Evolutionary conservation across 2,329 filamentous ascomycete species (phyloP), one percentile per base, ranked within the genome.

Genomic region (Nigrospora sphaerica): DNA sequence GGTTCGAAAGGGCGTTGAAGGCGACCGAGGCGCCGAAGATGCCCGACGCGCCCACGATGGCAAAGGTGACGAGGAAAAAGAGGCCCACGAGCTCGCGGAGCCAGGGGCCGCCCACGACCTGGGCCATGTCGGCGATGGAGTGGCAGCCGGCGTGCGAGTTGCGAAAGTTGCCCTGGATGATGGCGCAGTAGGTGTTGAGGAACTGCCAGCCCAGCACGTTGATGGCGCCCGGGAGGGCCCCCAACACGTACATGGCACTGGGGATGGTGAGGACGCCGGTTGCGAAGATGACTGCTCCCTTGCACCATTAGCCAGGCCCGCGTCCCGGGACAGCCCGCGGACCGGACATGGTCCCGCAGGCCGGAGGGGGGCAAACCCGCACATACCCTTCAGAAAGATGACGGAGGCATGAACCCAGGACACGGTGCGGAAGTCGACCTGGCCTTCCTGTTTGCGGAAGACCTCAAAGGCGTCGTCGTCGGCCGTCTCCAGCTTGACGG

Each of bases 1-100:
- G 78, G 32, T 67, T 65, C 0, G 75, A 78, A 1, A 84, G 65
- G 0, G 78, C 76, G 54, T 84, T 84, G 42, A 83, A 61, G 0
- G 72, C 80, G 0, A 76, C 76, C 0, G 78, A 78, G 2, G 80
- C 72, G 17, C 76, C 77, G 34, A 83, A 68, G 49, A 83, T 79
- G 7, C 79, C 78, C 1, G 74, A 75, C 2, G 72, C 78, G 12
- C 71, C 70, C 23, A 74, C 72, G 13, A 83, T 72, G 39, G 80
- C 69, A 48, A 78, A 81, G 3, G 74, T 75, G 6, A 80, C 62
- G 14, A 81, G 69, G 61, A 81, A 83, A 7, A 82, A 58, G 1
- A 71, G 54, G 0, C 79, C 79, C 7, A 69, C 67, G 1, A 81
- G 42, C 56, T 83, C 78, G 42, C 70, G 71, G 10, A 75, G 53